Conservation (phyloP, 2,329 filamentous ascomycete species). For the Leptographium wingfieldii region DNA sequence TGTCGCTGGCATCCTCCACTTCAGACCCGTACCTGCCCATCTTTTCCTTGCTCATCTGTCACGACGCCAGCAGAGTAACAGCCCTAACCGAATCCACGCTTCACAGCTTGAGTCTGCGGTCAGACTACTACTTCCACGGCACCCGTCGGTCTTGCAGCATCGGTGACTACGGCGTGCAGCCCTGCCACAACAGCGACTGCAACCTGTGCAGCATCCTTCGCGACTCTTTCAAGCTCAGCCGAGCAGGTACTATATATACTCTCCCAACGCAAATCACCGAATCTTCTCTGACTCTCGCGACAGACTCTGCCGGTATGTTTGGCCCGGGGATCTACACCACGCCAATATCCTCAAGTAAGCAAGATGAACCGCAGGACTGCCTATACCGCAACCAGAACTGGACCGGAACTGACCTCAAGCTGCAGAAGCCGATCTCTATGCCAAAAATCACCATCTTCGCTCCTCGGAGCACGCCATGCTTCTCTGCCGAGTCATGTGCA, state of each 20-base stretch:
- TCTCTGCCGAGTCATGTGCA: conserved; percentile 1
- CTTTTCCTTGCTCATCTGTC: neutral
- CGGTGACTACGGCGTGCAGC: neutral
- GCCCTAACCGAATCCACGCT: neutral
- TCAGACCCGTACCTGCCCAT: neutral
- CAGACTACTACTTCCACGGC: conserved; percentile 1
- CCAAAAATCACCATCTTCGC: neutral
- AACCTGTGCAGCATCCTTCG: neutral
- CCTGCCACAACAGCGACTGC: neutral
- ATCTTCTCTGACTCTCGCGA: neutral
- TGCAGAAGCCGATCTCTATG: conserved; percentile 4
- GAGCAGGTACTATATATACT: neutral
- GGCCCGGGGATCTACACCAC: conserved; percentile 3
- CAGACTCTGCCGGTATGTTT: neutral
- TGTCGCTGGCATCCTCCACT: too few species aligned
- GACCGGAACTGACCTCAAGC: neutral
- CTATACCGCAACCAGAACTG: neutral
- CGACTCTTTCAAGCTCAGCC: neutral
- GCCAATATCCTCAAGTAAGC: conserved; percentile 2
- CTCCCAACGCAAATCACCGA: neutral
- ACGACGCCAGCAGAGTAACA: neutral
- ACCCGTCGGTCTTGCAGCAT: conserved; percentile 1
- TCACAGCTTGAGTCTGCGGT: neutral
- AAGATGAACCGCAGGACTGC: too few species aligned
- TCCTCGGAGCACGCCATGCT: conserved; percentile 2